These are phyloP conservation scores for Ceratobasidium sp. DNA, from an alignment of 1,284 basidiomycete species.

Conservation along the genomic window DNA sequence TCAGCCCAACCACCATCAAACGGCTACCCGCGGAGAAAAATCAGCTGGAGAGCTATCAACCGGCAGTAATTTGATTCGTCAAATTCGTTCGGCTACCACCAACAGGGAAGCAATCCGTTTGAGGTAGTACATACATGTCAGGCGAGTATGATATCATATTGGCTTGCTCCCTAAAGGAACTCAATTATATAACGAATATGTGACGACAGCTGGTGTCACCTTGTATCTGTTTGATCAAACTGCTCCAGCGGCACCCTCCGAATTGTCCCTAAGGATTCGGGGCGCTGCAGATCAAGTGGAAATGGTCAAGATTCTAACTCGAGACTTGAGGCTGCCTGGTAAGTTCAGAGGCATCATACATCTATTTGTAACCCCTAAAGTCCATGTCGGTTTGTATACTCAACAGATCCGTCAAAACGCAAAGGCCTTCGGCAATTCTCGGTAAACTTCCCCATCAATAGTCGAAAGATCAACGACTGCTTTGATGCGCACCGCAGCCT, in stretches of 20 bases:
- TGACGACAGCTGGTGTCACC: too few species aligned
- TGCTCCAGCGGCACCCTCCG: conserved; percentile 3
- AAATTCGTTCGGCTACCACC: too few species aligned
- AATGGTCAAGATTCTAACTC: conserved; percentile 22
- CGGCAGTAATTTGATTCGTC: too few species aligned
- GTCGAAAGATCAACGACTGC: conserved; percentile 24
- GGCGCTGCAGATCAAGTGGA: not conserved
- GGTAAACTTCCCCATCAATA: conserved; percentile 17
- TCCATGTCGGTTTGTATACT: not conserved
- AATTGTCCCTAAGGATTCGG: conserved; percentile 20
- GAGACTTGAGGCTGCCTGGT: conserved; percentile 33
- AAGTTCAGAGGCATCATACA: not conserved
- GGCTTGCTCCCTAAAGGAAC: too few species aligned
- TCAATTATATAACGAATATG: too few species aligned
- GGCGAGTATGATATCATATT: too few species aligned
- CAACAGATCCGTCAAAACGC: conserved; percentile 31
- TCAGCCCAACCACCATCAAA: too few species aligned
- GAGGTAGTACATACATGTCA: too few species aligned
- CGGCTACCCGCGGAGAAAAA: too few species aligned
- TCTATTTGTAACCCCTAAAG: not conserved
- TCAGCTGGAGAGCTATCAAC: too few species aligned
- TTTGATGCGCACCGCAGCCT: conserved; percentile 27
- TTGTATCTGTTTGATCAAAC: too few species aligned
- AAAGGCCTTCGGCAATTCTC: conserved; percentile 29
- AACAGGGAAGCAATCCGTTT: too few species aligned